These are phyloP conservation scores for Euphorbia pulcherrima DNA, from an alignment of 345 rosid species.

Conservation along the genomic window DNA sequence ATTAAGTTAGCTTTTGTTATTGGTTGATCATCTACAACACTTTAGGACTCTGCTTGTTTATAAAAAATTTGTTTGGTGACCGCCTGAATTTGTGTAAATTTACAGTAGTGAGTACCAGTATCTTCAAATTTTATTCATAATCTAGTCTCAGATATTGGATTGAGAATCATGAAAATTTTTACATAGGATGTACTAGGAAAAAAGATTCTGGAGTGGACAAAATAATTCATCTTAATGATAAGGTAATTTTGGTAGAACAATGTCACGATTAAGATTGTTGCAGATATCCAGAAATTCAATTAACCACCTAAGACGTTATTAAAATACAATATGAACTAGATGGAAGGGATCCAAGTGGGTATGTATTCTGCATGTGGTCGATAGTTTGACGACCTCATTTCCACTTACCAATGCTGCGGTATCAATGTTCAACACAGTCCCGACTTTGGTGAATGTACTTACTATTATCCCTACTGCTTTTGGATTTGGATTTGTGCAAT, in stretches of 20 bases:
- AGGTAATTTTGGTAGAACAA: slow-evolving; percentile 36
- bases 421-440: no score
- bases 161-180: slow-evolving; percentile 1
- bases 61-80: no score
- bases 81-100: no score
- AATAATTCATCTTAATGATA: slow-evolving; percentile 65
- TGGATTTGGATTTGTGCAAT: no score
- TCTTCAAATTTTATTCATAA: not conserved
- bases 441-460: no score
- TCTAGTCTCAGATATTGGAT: not conserved
- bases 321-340: slow-evolving; percentile 73
- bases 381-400: no score
- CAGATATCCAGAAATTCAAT: not conserved
- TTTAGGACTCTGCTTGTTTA: no score
- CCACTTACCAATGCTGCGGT: no score
- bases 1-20: no score
- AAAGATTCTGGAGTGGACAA: slow-evolving; percentile 95
- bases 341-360: slow-evolving; percentile 95
- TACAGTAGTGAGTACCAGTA: not conserved
- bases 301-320: slow-evolving; percentile 1
- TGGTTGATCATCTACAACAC: no score
- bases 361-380: slow-evolving; percentile 98
- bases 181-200: slow-evolving; percentile 95
- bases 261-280: not conserved
- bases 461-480: no score